Percentiles rank a stretch among this genome's conserved stretches.
Conservation (phyloP, 371 early-diverging fungal species). For the Actinomortierella wolfii region DNA sequence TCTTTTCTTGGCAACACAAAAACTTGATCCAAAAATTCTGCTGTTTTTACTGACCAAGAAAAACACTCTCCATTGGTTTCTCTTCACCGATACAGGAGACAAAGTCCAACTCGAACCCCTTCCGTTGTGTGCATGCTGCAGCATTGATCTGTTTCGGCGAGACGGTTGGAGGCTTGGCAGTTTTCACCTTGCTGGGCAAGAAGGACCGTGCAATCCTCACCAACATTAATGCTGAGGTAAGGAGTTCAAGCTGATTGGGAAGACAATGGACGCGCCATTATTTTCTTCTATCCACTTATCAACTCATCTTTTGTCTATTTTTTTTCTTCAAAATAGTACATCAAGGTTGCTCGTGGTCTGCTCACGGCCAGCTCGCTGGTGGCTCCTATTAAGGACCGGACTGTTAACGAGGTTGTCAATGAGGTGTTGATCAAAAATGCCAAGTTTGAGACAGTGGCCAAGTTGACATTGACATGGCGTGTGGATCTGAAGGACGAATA, state of each 20-base stretch:
- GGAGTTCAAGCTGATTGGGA: neutral
- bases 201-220: conserved; percentile 56
- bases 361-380: conserved; percentile 42
- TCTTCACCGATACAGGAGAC: conserved; percentile 17
- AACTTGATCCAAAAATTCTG: neutral
- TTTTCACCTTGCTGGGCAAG: conserved; percentile 50
- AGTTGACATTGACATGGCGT: conserved; percentile 42
- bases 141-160: conserved; percentile 68
- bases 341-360: conserved; percentile 39
- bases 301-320: neutral
- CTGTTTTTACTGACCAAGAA: neutral
- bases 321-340: conserved; percentile 18
- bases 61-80: neutral
- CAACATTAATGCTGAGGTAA: conserved; percentile 60
- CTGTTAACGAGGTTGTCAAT: conserved; percentile 18
- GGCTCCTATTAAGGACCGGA: conserved; percentile 36
- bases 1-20: neutral
- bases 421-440: conserved; percentile 43
- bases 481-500: conserved; percentile 20
- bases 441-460: conserved; percentile 40
- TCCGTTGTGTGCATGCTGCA: conserved; percentile 55
- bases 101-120: conserved; percentile 33
- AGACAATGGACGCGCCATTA: neutral
- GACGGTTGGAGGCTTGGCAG: conserved; percentile 60
- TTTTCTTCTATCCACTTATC: neutral